These are phyloP conservation scores for Hanseniaspora mollemarum DNA, from an alignment of 805 yeast genomes.

Conservation along the genomic window DNA sequence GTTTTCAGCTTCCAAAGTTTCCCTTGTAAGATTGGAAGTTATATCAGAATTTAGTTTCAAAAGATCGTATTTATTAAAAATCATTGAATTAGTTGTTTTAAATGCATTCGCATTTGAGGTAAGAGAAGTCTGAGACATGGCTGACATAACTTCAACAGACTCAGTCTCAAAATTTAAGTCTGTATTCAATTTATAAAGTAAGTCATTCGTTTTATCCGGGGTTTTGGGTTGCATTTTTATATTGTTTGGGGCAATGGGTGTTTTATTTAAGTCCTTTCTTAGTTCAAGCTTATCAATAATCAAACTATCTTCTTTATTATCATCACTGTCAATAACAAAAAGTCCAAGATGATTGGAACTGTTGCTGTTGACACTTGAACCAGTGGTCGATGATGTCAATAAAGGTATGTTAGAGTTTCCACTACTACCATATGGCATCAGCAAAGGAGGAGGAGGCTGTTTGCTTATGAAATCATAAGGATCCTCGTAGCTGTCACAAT, in stretches of 20 bases:
- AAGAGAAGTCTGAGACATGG: conserved; percentile 12
- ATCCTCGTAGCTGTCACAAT: background rate
- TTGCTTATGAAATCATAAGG: conserved; percentile 9
- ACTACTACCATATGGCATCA: background rate
- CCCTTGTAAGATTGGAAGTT: background rate
- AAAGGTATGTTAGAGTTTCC: background rate
- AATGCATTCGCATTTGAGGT: conserved; percentile 1
- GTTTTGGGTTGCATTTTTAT: conserved; percentile 14
- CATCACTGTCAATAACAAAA: background rate
- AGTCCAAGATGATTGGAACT: conserved; percentile 6
- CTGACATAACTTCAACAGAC: conserved; percentile 14
- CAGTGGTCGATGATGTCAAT: conserved; percentile 10
- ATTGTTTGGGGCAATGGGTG: background rate
- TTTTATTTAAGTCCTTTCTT: conserved; percentile 8
- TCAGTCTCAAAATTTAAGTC: conserved; percentile 14
- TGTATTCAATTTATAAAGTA: conserved; percentile 15
- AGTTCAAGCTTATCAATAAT: background rate
- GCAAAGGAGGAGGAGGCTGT: conserved; percentile 10
- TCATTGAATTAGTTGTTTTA: background rate
- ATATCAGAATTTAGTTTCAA: conserved; percentile 1
- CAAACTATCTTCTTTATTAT: background rate
- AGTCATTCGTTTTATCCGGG: conserved; percentile 15
- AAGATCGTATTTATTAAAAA: conserved; percentile 6
- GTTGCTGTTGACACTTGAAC: conserved; percentile 7
- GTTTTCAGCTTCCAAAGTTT: no score